A percentile compares a stretch with the other conserved stretches of the same genome.
Conservation (phyloP, 306 rosid species). For the Hylodesmum podocarpum region DNA sequence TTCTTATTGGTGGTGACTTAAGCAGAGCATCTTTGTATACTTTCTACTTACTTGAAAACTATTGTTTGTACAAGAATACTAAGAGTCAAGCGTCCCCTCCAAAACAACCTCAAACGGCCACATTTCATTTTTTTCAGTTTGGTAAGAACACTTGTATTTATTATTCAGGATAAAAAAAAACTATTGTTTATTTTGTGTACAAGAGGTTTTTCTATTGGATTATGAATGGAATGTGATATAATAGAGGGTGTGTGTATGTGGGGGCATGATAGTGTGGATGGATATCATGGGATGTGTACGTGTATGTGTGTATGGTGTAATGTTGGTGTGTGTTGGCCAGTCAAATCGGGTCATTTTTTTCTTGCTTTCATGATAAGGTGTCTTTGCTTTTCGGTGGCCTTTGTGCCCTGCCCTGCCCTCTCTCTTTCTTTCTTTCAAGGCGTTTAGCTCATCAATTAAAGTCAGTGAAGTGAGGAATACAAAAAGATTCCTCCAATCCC, state of each 20-base stretch:
- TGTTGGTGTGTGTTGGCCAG: conserved; percentile 77
- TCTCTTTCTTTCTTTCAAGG: conserved; percentile 51
- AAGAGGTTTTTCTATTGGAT: neutral
- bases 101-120: too few species aligned
- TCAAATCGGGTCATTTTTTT: conserved; percentile 78
- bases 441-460: conserved; percentile 44
- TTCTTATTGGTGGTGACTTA: too few species aligned
- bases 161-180: too few species aligned
- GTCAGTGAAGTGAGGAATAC: conserved; percentile 36
- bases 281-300: conserved; percentile 5
- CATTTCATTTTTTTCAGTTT: too few species aligned
- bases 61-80: too few species aligned
- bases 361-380: conserved; percentile 93
- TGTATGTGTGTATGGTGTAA: neutral
- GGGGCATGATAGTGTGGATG: neutral
- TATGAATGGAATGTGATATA: neutral
- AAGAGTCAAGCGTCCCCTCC: too few species aligned
- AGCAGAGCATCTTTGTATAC: too few species aligned
- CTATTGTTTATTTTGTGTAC: neutral
- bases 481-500: conserved; percentile 72
- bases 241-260: neutral
- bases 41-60: too few species aligned
- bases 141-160: too few species aligned
- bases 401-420: too few species aligned
- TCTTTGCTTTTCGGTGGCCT: conserved; percentile 96